Percentiles rank a stretch among this genome's conserved stretches.
These are phyloP conservation scores for Blastomyces emzantsi DNA, from an alignment of 2,329 filamentous ascomycete genomes.

Conservation along the genomic window DNA sequence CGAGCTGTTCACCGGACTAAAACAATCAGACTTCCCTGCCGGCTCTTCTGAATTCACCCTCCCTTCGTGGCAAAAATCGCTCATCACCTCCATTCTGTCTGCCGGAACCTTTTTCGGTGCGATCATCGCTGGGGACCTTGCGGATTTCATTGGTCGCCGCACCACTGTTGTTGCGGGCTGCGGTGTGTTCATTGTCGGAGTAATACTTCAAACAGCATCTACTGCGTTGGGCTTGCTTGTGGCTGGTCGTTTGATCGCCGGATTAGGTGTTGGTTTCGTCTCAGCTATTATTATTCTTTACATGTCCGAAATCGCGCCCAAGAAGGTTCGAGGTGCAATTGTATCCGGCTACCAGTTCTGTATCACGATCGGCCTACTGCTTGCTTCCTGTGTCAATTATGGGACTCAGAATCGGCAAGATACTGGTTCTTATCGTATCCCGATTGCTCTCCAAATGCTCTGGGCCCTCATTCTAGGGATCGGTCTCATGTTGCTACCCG, in stretches of 20 bases:
- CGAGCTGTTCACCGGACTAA: constrained; percentile 19
- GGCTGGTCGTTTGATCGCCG: constrained; percentile 64
- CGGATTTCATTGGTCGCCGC: constrained; percentile 58
- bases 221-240: constrained; percentile 53
- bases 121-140: constrained; percentile 65
- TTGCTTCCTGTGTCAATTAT: constrained; percentile 68
- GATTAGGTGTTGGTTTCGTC: constrained; percentile 71
- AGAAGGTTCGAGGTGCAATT: constrained; percentile 67
- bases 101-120: constrained; percentile 71
- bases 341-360: constrained; percentile 80
- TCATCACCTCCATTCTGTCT: constrained; percentile 70
- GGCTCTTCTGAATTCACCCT: constrained; percentile 30
- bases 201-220: constrained; percentile 55
- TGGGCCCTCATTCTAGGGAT: constrained; percentile 67
- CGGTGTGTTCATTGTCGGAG: constrained; percentile 59
- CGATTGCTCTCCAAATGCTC: constrained; percentile 68
- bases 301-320: constrained; percentile 72
- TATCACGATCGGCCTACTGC: constrained; percentile 67
- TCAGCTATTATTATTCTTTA: constrained; percentile 74
- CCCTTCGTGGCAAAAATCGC: constrained; percentile 44
- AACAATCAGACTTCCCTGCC: constrained; percentile 20
- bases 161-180: constrained; percentile 65
- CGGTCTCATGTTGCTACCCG: constrained; percentile 69
- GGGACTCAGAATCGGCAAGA: constrained; percentile 53
- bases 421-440: constrained; percentile 66